Percentiles rank a stretch among this genome's conserved stretches.
These are phyloP conservation scores for Amauroascus verrucosus DNA, from an alignment of 2,329 filamentous ascomycete genomes.

Conservation along the genomic window DNA sequence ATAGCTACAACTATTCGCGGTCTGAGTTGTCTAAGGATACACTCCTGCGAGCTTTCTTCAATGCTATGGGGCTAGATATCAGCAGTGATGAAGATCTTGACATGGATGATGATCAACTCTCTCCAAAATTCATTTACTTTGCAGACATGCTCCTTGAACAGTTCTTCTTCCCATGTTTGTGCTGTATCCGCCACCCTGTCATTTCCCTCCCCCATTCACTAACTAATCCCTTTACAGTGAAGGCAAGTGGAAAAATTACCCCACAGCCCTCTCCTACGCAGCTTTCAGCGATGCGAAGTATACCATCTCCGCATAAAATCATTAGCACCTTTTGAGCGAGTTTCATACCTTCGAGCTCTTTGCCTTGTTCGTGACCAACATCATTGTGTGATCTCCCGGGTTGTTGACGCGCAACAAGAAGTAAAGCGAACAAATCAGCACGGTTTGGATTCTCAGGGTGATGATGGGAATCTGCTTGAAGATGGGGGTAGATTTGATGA, in stretches of 20 bases:
- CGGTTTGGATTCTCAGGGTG: conserved; percentile 15
- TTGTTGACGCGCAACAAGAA: conserved; percentile 17
- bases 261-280: conserved; percentile 16
- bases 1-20: conserved; percentile 17
- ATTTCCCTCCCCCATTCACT: background rate
- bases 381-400: conserved; percentile 18
- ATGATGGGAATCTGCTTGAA: conserved; percentile 13
- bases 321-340: background rate
- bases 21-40: conserved; percentile 13
- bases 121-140: conserved; percentile 10
- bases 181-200: background rate
- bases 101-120: conserved; percentile 1
- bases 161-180: conserved; percentile 14
- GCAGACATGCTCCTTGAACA: conserved; percentile 17
- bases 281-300: conserved; percentile 13
- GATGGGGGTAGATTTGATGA: conserved; percentile 7
- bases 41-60: conserved; percentile 8
- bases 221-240: conserved; percentile 12
- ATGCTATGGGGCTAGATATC: conserved; percentile 5
- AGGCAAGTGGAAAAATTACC: conserved; percentile 14
- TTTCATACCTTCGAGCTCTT: conserved; percentile 9
- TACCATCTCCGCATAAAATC: conserved; percentile 6
- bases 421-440: conserved; percentile 7
- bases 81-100: conserved; percentile 4
- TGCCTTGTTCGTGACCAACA: conserved; percentile 18